Conservation (phyloP, 371 early-diverging fungal species). For the Syncephalis plumigaleata region DNA sequence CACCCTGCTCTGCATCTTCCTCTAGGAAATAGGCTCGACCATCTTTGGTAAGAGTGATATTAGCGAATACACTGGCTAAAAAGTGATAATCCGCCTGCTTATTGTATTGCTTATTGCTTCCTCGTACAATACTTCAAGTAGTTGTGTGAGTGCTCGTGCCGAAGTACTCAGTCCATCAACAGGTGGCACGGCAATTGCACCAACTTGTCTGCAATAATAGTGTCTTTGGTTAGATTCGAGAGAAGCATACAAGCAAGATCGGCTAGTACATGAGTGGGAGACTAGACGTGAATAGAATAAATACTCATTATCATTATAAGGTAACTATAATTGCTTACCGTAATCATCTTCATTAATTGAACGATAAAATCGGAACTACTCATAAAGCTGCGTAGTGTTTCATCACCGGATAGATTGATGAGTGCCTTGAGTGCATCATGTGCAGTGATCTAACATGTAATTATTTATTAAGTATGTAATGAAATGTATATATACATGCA, state of each 20-base stretch:
- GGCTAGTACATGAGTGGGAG: conserved; percentile 38
- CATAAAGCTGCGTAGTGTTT: conserved; percentile 31
- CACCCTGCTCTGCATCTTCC: conserved; percentile 26
- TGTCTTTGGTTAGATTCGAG: conserved; percentile 75
- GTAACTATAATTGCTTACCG: conserved; percentile 17
- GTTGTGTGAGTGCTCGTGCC: conserved; percentile 46
- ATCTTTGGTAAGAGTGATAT: conserved; percentile 43
- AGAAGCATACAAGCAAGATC: conserved; percentile 81
- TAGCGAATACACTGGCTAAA: conserved; percentile 83
- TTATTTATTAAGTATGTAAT: not conserved
- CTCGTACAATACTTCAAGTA: conserved; percentile 70
- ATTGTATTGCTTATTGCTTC: conserved; percentile 58
- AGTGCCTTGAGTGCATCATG: conserved; percentile 68
- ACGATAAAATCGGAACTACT: conserved; percentile 46
- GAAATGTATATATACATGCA: not conserved
- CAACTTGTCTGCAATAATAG: conserved; percentile 29
- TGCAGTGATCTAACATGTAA: conserved; percentile 39
- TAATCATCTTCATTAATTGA: conserved; percentile 37
- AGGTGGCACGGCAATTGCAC: conserved; percentile 16
- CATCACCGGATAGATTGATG: conserved; percentile 66
- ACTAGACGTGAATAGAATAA: conserved; percentile 9
- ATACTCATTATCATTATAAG: conserved; percentile 2
- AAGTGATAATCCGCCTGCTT: conserved; percentile 66
- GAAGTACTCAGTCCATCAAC: conserved; percentile 24
- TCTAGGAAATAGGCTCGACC: conserved; percentile 62